Conservation (phyloP, 371 early-diverging fungal species). For the Mortierella sp. region DNA sequence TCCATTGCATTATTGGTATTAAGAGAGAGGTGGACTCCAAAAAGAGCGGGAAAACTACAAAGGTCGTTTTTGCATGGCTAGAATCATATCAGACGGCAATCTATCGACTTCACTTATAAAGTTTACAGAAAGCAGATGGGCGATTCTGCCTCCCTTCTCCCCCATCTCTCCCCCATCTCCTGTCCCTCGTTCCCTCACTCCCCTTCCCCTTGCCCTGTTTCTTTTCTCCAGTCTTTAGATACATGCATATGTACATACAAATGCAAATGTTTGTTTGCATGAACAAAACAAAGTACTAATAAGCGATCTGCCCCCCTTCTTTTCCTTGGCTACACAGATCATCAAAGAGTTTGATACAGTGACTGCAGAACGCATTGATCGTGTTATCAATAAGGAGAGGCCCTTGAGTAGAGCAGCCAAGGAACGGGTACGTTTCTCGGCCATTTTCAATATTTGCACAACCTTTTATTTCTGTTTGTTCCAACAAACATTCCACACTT, state of each 20-base stretch:
- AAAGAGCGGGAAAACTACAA: too few species aligned
- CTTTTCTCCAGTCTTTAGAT: too few species aligned
- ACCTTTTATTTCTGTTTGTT: neutral
- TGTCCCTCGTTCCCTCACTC: too few species aligned
- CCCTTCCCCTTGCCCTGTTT: too few species aligned
- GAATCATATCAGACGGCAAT: too few species aligned
- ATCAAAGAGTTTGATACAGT: conserved; percentile 47
- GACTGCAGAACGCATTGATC: conserved; percentile 48
- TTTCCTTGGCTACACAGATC: conserved; percentile 13
- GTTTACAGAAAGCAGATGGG: too few species aligned
- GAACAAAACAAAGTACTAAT: neutral
- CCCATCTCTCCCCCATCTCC: too few species aligned
- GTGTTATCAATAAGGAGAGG: conserved; percentile 51
- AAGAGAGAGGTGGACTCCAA: too few species aligned
- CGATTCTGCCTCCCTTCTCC: too few species aligned
- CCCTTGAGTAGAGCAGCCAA: conserved; percentile 40
- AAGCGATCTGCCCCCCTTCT: neutral
- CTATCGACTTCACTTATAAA: too few species aligned
- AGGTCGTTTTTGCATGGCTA: too few species aligned
- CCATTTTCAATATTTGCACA: neutral
- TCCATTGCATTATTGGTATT: too few species aligned
- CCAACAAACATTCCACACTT: neutral
- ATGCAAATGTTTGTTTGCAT: neutral
- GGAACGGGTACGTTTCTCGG: conserved; percentile 25
- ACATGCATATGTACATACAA: neutral